Conservation (phyloP, 257 asterid genomes). For the Echium plantagineum region DNA sequence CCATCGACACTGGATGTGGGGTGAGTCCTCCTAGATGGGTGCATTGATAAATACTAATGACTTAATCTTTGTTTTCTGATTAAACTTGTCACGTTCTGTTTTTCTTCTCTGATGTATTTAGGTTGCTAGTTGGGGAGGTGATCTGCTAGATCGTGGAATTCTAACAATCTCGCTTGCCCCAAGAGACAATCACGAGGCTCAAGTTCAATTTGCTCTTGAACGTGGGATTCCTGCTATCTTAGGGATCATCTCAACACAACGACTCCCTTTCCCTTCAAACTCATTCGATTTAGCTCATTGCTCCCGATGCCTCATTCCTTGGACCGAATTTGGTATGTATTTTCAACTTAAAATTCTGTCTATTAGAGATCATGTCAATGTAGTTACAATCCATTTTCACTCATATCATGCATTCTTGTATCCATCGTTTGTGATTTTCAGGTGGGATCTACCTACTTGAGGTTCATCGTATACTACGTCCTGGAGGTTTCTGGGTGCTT, state of each 20-base stretch:
- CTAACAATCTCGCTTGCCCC: slow-evolving; percentile 89
- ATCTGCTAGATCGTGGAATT: slow-evolving; percentile 75
- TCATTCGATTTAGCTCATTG: slow-evolving; percentile 60
- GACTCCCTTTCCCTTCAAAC: slow-evolving; percentile 50
- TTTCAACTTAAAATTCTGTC: slow-evolving; percentile 6
- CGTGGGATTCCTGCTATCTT: slow-evolving; percentile 66
- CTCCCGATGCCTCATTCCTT: slow-evolving; percentile 70
- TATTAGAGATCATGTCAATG: too few species aligned
- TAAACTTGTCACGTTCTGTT: too few species aligned
- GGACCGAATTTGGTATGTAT: slow-evolving; percentile 61
- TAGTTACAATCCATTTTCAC: not conserved
- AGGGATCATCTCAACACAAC: slow-evolving; percentile 58
- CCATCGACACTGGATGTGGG: slow-evolving; percentile 99
- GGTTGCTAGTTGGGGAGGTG: slow-evolving; percentile 99
- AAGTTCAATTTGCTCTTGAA: slow-evolving; percentile 72
- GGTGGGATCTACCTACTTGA: slow-evolving; percentile 94
- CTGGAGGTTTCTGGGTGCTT: slow-evolving; percentile 98
- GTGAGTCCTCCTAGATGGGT: slow-evolving; percentile 33
- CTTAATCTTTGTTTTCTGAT: too few species aligned
- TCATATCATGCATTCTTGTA: not conserved
- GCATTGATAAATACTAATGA: not conserved
- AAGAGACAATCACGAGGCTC: slow-evolving; percentile 70
- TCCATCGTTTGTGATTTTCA: slow-evolving; percentile 22
- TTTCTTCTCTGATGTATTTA: slow-evolving; percentile 9
- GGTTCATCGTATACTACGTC: slow-evolving; percentile 79